These are phyloP conservation scores for Trametes cingulata DNA, from an alignment of 768 basidiomycete species.

Conservation along the genomic window DNA sequence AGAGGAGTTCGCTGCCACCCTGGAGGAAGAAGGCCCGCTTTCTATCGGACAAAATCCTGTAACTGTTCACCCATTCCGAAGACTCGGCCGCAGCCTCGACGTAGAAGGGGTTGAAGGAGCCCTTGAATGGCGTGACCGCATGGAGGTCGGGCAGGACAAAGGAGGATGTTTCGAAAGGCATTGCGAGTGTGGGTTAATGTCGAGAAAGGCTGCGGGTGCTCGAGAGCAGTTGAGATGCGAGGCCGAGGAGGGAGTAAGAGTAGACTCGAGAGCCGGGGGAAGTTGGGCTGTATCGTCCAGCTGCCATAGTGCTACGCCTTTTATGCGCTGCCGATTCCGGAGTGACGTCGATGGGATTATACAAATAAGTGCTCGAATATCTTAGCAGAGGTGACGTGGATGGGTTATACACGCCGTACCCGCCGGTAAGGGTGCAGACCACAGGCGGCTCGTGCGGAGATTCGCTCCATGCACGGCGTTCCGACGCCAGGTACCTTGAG, in stretches of 20 bases:
- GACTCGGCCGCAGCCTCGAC: conserved; percentile 56
- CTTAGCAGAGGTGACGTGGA: too few relatives aligned
- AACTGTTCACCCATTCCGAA: conserved; percentile 62
- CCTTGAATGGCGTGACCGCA: conserved; percentile 44
- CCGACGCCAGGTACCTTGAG: not conserved
- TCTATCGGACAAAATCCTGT: conserved; percentile 56
- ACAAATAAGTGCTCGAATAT: not conserved
- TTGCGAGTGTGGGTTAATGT: not conserved
- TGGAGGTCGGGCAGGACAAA: conserved; percentile 61
- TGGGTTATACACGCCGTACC: not conserved
- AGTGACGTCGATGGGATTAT: not conserved
- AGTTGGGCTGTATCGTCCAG: not conserved
- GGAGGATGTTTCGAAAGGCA: not conserved
- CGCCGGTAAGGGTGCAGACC: not conserved
- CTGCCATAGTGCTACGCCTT: not conserved
- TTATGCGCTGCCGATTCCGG: not conserved
- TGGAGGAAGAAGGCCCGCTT: conserved; percentile 66
- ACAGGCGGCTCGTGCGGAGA: not conserved
- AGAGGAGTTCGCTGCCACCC: conserved; percentile 61
- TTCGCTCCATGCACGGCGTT: not conserved
- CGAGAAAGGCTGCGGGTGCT: not conserved
- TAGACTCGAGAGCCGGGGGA: not conserved
- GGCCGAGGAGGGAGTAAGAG: not conserved
- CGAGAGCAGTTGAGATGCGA: not conserved
- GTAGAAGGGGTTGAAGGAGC: conserved; percentile 58